Percentiles rank a stretch among this genome's conserved stretches.
Conservation (phyloP, 768 basidiomycete species). For the Obba rivulosa region DNA sequence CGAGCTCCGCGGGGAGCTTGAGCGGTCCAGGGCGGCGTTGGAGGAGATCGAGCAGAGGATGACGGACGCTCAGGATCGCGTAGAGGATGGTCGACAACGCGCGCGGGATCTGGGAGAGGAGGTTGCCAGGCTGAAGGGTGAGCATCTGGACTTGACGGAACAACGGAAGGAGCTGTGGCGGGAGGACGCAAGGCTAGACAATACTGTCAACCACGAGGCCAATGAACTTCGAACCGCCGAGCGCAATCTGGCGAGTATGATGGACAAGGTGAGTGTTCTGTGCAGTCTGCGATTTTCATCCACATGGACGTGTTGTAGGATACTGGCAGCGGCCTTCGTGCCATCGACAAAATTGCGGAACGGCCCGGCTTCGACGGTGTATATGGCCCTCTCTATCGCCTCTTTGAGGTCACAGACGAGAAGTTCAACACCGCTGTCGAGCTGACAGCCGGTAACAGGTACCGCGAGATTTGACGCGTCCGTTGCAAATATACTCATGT, state of each 20-base stretch:
- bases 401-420: slow-evolving; percentile 84
- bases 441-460: slow-evolving; percentile 95
- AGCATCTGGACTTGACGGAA: slow-evolving; percentile 67
- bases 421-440: slow-evolving; percentile 93
- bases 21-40: slow-evolving; percentile 41
- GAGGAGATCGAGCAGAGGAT: slow-evolving; percentile 56
- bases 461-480: slow-evolving; percentile 1
- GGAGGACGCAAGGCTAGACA: slow-evolving; percentile 86
- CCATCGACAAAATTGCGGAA: slow-evolving; percentile 81
- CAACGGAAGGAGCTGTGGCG: slow-evolving; percentile 91
- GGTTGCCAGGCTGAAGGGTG: slow-evolving; percentile 53
- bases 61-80: slow-evolving; percentile 46
- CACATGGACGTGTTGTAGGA: slow-evolving; percentile 72
- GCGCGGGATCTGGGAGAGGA: slow-evolving; percentile 59
- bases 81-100: slow-evolving; percentile 59
- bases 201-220: slow-evolving; percentile 65
- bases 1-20: slow-evolving; percentile 45
- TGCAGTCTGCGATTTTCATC: too few species aligned
- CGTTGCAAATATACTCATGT: slow-evolving; percentile 9
- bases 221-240: slow-evolving; percentile 83
- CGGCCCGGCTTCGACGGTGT: slow-evolving; percentile 75
- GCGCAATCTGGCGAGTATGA: slow-evolving; percentile 77
- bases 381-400: slow-evolving; percentile 89
- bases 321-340: slow-evolving; percentile 81
- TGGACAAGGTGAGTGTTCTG: slow-evolving; percentile 76